Base-by-base conservation (phyloP, 306 rosid species). In the Comarum palustre region DNA sequence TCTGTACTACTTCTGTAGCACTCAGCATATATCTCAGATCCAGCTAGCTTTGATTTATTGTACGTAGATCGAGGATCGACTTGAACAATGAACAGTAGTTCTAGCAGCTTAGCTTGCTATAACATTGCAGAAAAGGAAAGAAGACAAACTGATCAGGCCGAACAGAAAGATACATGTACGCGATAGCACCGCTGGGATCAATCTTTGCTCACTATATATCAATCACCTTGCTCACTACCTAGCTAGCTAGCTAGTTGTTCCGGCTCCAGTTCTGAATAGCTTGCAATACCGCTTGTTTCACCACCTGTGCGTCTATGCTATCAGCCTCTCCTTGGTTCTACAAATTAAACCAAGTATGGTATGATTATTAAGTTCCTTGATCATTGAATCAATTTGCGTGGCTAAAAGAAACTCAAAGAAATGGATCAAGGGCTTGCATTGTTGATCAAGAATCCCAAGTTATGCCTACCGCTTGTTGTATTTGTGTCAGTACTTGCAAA, bases 231-330 rank as follows among this genome's bases (percentile, higher is more conserved):
- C 31, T 41, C 82, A 50, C 47, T 50, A 24, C 14, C 47, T 14
- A 11, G 41, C 22, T 50, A 24, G 24, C 47, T 14, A 11, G 41
- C 22, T 61, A 64, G 29, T 47, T 39, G 29, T 48, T 77, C 64
- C 75, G 75, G 73, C 76, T 88, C 87, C 82, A 79, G 66, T 77
- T 87, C 80, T 73, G 79, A 79, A 93, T 82, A 63, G 98, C 97
- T 81, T 77, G 83, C 73, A 85, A 47, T 73, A 93, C 97, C 34
- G 93, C 90, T 71, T 83, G 87, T 82, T 89, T 86, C 87, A 93
- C 98, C 90, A 87, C 81, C 81, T 86, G 92, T 55, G 89, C 87
- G 63, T 93, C 90, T 24, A 90, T 74, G 77, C 78, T 84, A 46
- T 87, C 85, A 14, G 22, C 50, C 3, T 64, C 77, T 67, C 84